These are phyloP conservation scores for Endotrypanum monterogeii DNA, from an alignment of 208 protist species.

Conservation along the genomic window DNA sequence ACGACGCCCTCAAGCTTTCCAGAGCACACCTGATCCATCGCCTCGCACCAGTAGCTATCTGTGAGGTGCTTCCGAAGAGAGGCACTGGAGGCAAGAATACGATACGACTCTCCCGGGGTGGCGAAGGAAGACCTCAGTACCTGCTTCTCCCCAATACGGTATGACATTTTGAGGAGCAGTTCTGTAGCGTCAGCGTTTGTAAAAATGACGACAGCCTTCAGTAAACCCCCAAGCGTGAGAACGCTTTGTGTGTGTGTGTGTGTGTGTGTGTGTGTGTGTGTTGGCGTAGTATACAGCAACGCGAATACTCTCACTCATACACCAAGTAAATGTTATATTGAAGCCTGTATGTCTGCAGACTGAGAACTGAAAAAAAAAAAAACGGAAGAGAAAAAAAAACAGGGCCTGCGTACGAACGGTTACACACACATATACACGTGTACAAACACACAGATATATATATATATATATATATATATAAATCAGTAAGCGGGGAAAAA, in stretches of 20 bases:
- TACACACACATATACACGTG: too few relatives aligned
- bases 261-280: not conserved
- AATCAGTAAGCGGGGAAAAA: not conserved
- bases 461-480: too few relatives aligned
- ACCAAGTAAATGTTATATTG: not conserved
- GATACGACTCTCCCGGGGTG: constrained; percentile 73
- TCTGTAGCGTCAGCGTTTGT: not conserved
- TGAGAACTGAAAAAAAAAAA: not conserved
- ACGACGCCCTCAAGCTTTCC: constrained; percentile 81
- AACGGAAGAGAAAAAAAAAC: not conserved
- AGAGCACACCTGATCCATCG: constrained; percentile 89
- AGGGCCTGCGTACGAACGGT: too few relatives aligned
- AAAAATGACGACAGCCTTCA: not conserved
- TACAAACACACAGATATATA: too few relatives aligned
- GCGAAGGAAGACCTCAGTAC: constrained; percentile 57
- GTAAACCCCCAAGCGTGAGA: not conserved
- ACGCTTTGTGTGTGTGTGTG: constrained; percentile 7
- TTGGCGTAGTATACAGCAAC: not conserved
- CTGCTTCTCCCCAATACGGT: constrained; percentile 28
- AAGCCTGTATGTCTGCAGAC: not conserved
- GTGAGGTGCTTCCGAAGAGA: constrained; percentile 78
- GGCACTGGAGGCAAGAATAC: constrained; percentile 69
- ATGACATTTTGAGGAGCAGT: constrained; percentile 63
- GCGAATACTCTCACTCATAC: not conserved
- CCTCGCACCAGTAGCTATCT: constrained; percentile 91